Evolutionary conservation across 2,329 filamentous ascomycete species (phyloP).

Genomic region (Aureobasidium uvarum): DNA sequence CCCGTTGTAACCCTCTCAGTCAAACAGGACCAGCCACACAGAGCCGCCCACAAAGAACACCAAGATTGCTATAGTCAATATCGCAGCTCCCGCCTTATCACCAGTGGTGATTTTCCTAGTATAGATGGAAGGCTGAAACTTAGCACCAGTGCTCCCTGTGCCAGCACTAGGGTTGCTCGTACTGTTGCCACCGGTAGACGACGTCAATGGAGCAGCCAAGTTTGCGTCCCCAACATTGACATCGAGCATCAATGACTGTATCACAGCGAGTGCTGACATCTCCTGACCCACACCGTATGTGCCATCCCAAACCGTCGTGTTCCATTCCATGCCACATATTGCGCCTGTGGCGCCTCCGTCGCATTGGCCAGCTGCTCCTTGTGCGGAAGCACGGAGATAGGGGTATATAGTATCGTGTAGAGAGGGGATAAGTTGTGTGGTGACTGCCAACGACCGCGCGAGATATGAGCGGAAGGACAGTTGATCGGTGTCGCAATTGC

Average conservation of each 20-base stretch:
- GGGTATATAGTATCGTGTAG: constrained; percentile 45
- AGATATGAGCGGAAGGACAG: constrained; percentile 69
- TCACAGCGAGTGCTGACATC: constrained; percentile 54
- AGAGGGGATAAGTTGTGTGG: constrained; percentile 43
- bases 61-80: constrained; percentile 61
- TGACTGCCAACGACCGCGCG: constrained; percentile 49
- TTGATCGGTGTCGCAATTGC: constrained; percentile 68
- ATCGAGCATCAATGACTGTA: constrained; percentile 34
- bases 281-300: constrained; percentile 53
- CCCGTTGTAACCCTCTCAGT: neutral
- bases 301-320: constrained; percentile 43
- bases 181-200: constrained; percentile 27
- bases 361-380: constrained; percentile 55
- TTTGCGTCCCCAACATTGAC: neutral
- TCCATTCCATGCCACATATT: constrained; percentile 45
- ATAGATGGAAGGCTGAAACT: neutral
- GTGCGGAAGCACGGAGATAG: constrained; percentile 52
- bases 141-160: neutral
- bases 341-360: constrained; percentile 43
- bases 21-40: constrained; percentile 2
- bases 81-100: constrained; percentile 65
- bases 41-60: neutral
- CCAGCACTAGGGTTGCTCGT: constrained; percentile 26
- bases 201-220: constrained; percentile 6
- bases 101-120: constrained; percentile 49